Percentiles rank a stretch among this genome's conserved stretches.
Evolutionary conservation across 2,329 filamentous ascomycete species (phyloP).

Genomic region (Magnaporthiopsis poae): DNA sequence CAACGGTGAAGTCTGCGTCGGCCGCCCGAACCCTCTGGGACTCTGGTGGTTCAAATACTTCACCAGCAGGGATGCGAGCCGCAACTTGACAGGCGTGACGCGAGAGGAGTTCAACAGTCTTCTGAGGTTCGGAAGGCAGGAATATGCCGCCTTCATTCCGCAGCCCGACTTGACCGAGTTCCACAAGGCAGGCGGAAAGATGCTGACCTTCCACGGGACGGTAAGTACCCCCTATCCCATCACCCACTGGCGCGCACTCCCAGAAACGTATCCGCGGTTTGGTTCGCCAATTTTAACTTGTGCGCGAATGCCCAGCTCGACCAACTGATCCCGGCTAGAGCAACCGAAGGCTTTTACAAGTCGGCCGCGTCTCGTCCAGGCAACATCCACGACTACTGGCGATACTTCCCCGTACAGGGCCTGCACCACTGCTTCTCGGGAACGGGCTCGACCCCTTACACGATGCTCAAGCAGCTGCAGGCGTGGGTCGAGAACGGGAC

Average conservation of each 20-base stretch:
- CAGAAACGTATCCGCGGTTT: not conserved
- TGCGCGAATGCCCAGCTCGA: constrained; percentile 10
- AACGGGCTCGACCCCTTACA: constrained; percentile 16
- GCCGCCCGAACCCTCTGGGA: not conserved
- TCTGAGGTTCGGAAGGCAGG: not conserved
- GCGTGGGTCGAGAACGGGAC: constrained; percentile 20
- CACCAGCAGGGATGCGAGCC: not conserved
- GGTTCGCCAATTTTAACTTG: not conserved
- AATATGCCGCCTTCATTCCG: not conserved
- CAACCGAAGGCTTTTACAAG: constrained; percentile 16
- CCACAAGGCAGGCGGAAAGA: constrained; percentile 33
- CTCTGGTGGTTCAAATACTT: not conserved
- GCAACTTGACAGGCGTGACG: not conserved
- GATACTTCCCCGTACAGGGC: constrained; percentile 23
- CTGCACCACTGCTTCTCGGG: constrained; percentile 24
- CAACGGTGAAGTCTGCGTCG: not conserved
- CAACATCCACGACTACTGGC: constrained; percentile 21
- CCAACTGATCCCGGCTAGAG: constrained; percentile 10
- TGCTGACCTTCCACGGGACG: constrained; percentile 36
- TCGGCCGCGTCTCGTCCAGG: constrained; percentile 13
- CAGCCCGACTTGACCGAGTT: constrained; percentile 27
- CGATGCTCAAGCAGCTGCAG: constrained; percentile 18
- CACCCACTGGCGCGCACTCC: no score
- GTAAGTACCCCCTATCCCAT: not conserved
- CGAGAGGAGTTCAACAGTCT: not conserved